phyloP scores from a whole-genome alignment of 768 basidiomycete genomes.

The Pluteus cervinus region DNA sequence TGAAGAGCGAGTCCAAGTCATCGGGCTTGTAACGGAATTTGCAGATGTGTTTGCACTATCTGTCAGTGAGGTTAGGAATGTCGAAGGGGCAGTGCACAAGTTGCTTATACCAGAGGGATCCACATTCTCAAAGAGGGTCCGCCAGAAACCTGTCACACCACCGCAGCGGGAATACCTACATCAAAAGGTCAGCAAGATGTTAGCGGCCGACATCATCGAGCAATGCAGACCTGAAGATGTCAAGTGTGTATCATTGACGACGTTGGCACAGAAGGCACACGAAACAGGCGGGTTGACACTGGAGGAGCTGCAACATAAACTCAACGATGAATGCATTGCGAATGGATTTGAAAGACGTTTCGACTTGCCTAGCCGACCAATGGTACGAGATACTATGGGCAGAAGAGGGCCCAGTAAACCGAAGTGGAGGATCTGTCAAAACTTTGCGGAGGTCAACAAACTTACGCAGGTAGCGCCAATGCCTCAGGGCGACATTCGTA shows the following conservation, averaged over 20 bases:
- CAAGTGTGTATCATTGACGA: constrained; percentile 27
- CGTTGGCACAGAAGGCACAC: constrained; percentile 30
- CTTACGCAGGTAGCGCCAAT: constrained; percentile 21
- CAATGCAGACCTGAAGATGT: constrained; percentile 22
- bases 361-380: constrained; percentile 17
- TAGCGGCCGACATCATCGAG: constrained; percentile 25
- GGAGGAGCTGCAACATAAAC: constrained; percentile 24
- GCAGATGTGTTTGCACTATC: constrained; percentile 35
- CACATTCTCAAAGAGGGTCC: constrained; percentile 23
- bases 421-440: constrained; percentile 33
- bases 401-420: background rate
- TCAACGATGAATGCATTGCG: constrained; percentile 27
- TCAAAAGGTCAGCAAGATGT: constrained; percentile 25
- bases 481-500: constrained; percentile 29
- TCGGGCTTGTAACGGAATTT: constrained; percentile 17
- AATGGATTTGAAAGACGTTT: constrained; percentile 15
- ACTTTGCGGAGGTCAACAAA: constrained; percentile 28
- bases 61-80: constrained; percentile 27
- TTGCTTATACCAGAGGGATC: constrained; percentile 23
- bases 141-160: constrained; percentile 23
- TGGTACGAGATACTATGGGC: background rate
- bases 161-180: constrained; percentile 25
- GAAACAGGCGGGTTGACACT: constrained; percentile 19
- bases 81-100: constrained; percentile 23
- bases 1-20: constrained; percentile 16